These are phyloP conservation scores for Mesostigma viride DNA, from an alignment of 139 green algal genomes.

Conservation along the genomic window DNA sequence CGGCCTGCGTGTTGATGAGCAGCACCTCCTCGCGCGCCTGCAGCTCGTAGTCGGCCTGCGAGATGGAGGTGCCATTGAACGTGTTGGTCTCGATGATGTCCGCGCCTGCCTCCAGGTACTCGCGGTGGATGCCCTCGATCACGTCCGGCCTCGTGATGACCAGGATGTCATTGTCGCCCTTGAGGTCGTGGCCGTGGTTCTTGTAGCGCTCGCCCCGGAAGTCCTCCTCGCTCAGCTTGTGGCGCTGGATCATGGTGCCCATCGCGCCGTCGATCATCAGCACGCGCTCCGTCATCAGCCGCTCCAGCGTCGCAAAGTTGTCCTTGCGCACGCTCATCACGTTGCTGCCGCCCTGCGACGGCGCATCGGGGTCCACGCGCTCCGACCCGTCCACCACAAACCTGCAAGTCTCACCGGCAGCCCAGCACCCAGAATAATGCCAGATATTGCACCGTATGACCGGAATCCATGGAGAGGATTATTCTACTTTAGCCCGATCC, in stretches of 20 bases:
- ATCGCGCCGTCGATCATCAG: slow-evolving; percentile 93
- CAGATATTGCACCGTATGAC: too few relatives aligned
- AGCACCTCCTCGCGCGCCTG: slow-evolving; percentile 73
- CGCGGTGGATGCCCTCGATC: slow-evolving; percentile 81
- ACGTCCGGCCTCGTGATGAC: slow-evolving; percentile 88
- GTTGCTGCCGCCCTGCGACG: slow-evolving; percentile 9
- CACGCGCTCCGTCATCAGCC: slow-evolving; percentile 77
- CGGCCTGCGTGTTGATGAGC: slow-evolving; percentile 79
- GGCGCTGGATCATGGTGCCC: slow-evolving; percentile 79
- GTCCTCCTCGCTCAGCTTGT: slow-evolving; percentile 82
- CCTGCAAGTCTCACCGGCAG: too few relatives aligned
- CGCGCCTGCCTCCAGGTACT: slow-evolving; percentile 77
- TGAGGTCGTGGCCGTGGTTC: slow-evolving; percentile 77
- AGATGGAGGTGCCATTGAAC: slow-evolving; percentile 89
- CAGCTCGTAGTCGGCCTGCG: slow-evolving; percentile 86
- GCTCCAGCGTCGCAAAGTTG: slow-evolving; percentile 59
- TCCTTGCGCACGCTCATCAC: slow-evolving; percentile 9
- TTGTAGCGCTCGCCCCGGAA: slow-evolving; percentile 56
- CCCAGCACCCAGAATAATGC: too few relatives aligned
- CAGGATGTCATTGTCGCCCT: slow-evolving; percentile 96
- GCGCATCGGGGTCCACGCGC: slow-evolving; percentile 19
- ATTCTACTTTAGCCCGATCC: too few relatives aligned
- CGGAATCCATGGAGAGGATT: too few relatives aligned
- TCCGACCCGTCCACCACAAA: slow-evolving; percentile 24
- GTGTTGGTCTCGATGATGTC: slow-evolving; percentile 99